Evolutionary conservation across 2,329 filamentous ascomycete genomes (phyloP).

Genomic region (Ilyonectria destructans): DNA sequence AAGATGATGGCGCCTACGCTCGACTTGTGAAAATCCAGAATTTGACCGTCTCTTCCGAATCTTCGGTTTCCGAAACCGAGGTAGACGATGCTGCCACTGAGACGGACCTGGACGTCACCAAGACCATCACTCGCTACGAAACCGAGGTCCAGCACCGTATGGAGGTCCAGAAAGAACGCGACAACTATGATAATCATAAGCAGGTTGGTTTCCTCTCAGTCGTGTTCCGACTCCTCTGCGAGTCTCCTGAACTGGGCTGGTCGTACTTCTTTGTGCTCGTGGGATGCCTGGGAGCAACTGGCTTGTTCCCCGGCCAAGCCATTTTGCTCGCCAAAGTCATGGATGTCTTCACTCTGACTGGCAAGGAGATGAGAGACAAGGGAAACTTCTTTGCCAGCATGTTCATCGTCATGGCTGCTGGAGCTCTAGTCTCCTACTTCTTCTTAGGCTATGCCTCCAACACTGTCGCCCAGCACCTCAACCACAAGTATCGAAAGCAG

Average conservation of each 20-base stretch:
- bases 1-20: constrained; percentile 65
- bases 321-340: constrained; percentile 60
- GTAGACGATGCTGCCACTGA: constrained; percentile 44
- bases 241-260: constrained; percentile 57
- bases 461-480: constrained; percentile 48
- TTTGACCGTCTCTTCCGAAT: constrained; percentile 49
- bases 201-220: constrained; percentile 51
- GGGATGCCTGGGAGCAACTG: constrained; percentile 53
- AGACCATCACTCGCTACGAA: constrained; percentile 52
- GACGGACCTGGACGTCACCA: constrained; percentile 40
- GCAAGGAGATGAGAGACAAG: constrained; percentile 51
- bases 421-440: constrained; percentile 63
- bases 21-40: constrained; percentile 64
- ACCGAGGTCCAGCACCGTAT: constrained; percentile 52
- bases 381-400: constrained; percentile 71
- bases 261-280: constrained; percentile 54
- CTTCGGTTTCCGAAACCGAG: constrained; percentile 43
- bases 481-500: constrained; percentile 47
- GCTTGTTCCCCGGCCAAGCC: constrained; percentile 61
- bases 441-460: constrained; percentile 57
- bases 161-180: constrained; percentile 55
- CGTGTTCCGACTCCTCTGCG: constrained; percentile 55
- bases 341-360: constrained; percentile 58
- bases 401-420: constrained; percentile 68
- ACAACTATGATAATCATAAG: constrained; percentile 56